These are phyloP conservation scores for Metschnikowia hibisci DNA, from an alignment of 805 yeast species.

Conservation along the genomic window DNA sequence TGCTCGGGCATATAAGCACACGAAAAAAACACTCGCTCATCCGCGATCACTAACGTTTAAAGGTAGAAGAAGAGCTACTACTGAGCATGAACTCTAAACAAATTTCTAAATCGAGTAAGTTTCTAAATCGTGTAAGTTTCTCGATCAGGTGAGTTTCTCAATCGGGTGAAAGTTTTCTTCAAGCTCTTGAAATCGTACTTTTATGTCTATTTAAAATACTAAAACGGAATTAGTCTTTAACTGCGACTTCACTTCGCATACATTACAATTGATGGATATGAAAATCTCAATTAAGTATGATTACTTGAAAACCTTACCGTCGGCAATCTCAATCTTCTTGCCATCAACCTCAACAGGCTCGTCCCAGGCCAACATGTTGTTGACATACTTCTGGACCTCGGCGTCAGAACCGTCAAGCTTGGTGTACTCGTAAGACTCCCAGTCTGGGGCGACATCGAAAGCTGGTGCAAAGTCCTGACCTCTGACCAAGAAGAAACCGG, in stretches of 20 bases:
- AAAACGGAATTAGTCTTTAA: no score
- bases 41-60: no score
- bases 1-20: constrained; percentile 4
- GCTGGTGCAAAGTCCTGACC: constrained; percentile 92
- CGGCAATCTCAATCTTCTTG: constrained; percentile 81
- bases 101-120: no score
- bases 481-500: constrained; percentile 92
- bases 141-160: no score
- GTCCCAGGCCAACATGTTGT: constrained; percentile 98
- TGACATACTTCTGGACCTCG: constrained; percentile 73
- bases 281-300: not conserved
- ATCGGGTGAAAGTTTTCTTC: no score
- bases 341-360: constrained; percentile 82
- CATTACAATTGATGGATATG: no score
- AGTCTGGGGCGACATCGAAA: constrained; percentile 97
- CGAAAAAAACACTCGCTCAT: not conserved
- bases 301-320: constrained; percentile 97
- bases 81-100: not conserved
- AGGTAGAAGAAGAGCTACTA: no score
- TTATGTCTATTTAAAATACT: no score
- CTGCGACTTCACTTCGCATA: no score
- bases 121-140: no score
- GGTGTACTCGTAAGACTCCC: constrained; percentile 88
- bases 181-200: no score
- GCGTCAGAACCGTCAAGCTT: constrained; percentile 76